A percentile compares a stretch with the other conserved stretches of the same genome.
These are phyloP conservation scores for Aureobasidium sp. DNA, from an alignment of 2,329 filamentous ascomycete species.

Conservation along the genomic window DNA sequence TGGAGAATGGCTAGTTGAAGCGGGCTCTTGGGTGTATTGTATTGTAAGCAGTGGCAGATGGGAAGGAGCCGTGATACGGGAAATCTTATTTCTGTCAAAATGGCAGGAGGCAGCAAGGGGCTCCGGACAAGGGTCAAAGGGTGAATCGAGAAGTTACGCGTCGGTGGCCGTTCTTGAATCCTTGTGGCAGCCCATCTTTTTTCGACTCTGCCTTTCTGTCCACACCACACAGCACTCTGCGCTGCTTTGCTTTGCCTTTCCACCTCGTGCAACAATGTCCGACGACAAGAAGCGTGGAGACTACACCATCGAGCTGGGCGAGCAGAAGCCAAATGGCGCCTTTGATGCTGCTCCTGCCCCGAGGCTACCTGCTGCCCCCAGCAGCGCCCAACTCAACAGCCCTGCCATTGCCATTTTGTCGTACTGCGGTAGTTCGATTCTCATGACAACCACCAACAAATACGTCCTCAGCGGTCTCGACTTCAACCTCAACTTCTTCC, in stretches of 20 bases:
- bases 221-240: neutral
- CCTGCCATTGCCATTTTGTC: constrained; percentile 68
- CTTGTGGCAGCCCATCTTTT: neutral
- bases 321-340: constrained; percentile 46
- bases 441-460: constrained; percentile 99
- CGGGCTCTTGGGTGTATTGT: neutral
- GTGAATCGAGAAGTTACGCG: too few species aligned
- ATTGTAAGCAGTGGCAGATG: neutral
- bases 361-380: constrained; percentile 40
- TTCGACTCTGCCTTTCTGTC: neutral
- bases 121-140: neutral
- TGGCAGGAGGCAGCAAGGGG: neutral
- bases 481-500: constrained; percentile 96
- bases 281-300: constrained; percentile 85
- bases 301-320: constrained; percentile 63
- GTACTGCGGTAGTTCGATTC: constrained; percentile 93
- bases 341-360: constrained; percentile 37
- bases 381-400: constrained; percentile 48
- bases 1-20: neutral
- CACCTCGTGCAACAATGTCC: constrained; percentile 52
- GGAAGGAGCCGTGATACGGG: neutral
- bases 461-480: constrained; percentile 85
- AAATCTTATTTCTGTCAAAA: constrained; percentile 6
- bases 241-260: neutral
- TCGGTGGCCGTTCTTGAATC: too few species aligned